Base-by-base conservation (phyloP, 2,329 filamentous ascomycete species). In the Colletotrichum tanaceti region DNA sequence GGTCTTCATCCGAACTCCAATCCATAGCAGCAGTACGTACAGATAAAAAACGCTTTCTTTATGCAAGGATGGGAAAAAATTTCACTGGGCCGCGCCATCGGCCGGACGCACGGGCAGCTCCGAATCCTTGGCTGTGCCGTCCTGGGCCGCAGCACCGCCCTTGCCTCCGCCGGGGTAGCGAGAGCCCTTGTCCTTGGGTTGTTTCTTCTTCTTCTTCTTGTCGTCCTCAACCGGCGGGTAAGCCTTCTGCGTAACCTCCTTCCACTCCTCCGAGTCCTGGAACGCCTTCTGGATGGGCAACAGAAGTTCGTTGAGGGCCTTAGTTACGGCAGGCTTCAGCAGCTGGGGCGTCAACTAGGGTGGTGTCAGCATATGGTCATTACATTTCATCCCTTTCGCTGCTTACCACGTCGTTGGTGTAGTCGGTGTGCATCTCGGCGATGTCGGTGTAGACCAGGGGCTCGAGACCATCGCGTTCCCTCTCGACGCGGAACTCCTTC, bases 261-360 rank as follows among this genome's bases (percentile, higher is more conserved):
- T 91, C 94, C 94, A 98, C 75, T 94, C 93, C 38, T 86, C 75
- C 0, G 87, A 91, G 0, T 85, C 86, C 71, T 91, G 82, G 81
- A 89, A 98, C 6, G 90, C 90, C 3, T 84, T 86, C 72, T 91
- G 90, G 68, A 99, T 95, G 1, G 95, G 93, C 2, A 86, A 88
- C 65, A 97, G 85, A 14, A 98, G 86, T 46, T 87, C 84, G 72
- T 89, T 89, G 22, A 99, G 86, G 11, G 89, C 93, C 60, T 89
- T 86, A 5, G 91, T 87, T 6, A 97, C 89, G 13, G 93, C 93
- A n/a, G 90, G 87, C 83, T 99, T 98, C 60, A 98, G 84, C 14
- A 92, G 82, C 83, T 98, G 94, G 0, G 96, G 96, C 1, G 92
- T 93, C 70, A 97, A 86, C 86, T 71, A 9, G 35, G 28, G 49